Conservation (phyloP, 2,329 filamentous ascomycete genomes). For the Pseudopithomyces chartarum region DNA sequence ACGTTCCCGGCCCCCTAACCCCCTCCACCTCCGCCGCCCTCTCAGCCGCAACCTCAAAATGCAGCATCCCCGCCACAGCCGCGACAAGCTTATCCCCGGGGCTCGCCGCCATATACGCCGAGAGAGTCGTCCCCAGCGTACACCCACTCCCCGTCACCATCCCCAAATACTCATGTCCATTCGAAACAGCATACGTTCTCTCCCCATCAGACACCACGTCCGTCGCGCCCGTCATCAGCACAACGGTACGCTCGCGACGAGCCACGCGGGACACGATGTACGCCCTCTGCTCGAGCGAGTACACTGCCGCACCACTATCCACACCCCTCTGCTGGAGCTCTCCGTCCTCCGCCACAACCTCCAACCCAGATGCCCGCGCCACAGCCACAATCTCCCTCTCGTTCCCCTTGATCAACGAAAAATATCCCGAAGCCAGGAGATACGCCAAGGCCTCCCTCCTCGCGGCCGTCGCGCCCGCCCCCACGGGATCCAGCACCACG, state of each 20-base stretch:
- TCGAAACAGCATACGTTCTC: constrained; percentile 69
- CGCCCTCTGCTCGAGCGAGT: constrained; percentile 61
- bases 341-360: constrained; percentile 35
- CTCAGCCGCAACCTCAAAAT: constrained; percentile 81
- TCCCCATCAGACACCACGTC: constrained; percentile 80
- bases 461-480: constrained; percentile 79
- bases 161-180: constrained; percentile 75
- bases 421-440: constrained; percentile 75
- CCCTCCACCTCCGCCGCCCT: constrained; percentile 60
- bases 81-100: constrained; percentile 70
- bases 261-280: constrained; percentile 70
- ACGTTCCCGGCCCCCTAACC: constrained; percentile 81
- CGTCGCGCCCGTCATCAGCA: constrained; percentile 79
- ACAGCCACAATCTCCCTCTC: constrained; percentile 83
- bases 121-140: constrained; percentile 80
- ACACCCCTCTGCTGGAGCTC: constrained; percentile 75
- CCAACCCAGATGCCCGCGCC: constrained; percentile 56
- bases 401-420: constrained; percentile 92
- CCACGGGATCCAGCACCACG: constrained; percentile 87
- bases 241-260: constrained; percentile 68
- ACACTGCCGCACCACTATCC: constrained; percentile 69
- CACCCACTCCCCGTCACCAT: constrained; percentile 79
- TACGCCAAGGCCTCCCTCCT: constrained; percentile 72
- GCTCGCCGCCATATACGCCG: constrained; percentile 71
- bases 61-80: constrained; percentile 71